Base-by-base conservation (phyloP, 768 basidiomycete species). In the Collybia mongolica region DNA sequence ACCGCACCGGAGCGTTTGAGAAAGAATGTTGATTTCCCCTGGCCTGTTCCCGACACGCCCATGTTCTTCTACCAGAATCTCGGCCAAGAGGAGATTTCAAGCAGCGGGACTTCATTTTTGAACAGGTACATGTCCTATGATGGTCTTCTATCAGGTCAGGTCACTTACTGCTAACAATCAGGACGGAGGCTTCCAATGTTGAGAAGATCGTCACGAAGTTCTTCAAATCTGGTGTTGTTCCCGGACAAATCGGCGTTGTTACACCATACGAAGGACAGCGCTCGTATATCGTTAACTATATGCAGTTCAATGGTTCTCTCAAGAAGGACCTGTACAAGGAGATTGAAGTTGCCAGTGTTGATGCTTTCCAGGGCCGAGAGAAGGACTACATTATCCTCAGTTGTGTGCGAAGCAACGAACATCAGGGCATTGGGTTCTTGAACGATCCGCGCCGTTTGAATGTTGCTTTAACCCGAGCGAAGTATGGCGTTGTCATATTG, bases 11-110 rank as follows among this genome's bases (percentile, higher is more conserved):
- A 99, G 67, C 83, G 97, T 36, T 74, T 99, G 55, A 80, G 95
- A 72, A 98, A 96, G 80, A 96, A 98, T 57, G 95, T 98, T 37
- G 97, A 98, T 67, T 99, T 98, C 72, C 97, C 97, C 0, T 98
- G 97, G 97, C 97, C 97, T 5, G 83, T 90, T 36, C 88, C 90
- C 14, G 93, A 96, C 60, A 96, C 93, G 1, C 97, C 97, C 14
- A 98, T 99, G 96, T 98, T 98, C 76, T 99, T 98, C 75, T 98
- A 99, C 71, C 96, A 98, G 79, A 99, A 99, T 62, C 70, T 99
- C 43, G 97, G 97, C 0, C 96, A 98, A 60, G 97, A 99, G 64
- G 97, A 99, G 65, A 99, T 99, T 49, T 98, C 95, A 11, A 94
- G 92, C 50, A 96, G 93, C 63, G 97, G 97, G 47, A 99, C 97